Evolutionary conservation across 306 rosid genomes (phyloP).

Genomic region (Comarum palustre): DNA sequence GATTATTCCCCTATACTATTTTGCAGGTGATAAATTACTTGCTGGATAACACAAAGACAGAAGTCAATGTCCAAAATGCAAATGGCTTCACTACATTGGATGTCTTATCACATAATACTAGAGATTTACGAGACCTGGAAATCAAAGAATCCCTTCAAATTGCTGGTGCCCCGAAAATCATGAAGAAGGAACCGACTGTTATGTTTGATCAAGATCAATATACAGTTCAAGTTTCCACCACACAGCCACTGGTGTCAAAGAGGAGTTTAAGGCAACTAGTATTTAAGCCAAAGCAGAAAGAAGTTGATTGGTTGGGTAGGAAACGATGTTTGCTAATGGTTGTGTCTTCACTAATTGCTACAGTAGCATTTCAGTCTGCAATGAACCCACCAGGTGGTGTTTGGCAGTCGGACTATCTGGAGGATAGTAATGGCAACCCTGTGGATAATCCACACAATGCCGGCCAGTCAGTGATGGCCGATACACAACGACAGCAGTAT

Average conservation of each 20-base stretch:
- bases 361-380: conserved; percentile 30
- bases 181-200: background rate
- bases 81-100: conserved; percentile 29
- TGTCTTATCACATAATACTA: conserved; percentile 19
- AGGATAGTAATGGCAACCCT: conserved; percentile 9
- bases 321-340: conserved; percentile 31
- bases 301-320: conserved; percentile 31
- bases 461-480: conserved; percentile 29
- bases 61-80: conserved; percentile 30
- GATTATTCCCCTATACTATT: background rate
- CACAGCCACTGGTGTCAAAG: conserved; percentile 17
- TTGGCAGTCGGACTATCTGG: conserved; percentile 30
- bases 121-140: conserved; percentile 29
- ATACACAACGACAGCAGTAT: background rate
- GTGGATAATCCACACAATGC: conserved; percentile 21
- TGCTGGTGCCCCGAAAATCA: conserved; percentile 18
- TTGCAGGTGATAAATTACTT: conserved; percentile 28
- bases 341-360: conserved; percentile 30
- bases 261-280: conserved; percentile 14
- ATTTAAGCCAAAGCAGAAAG: conserved; percentile 3
- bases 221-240: conserved; percentile 1
- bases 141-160: conserved; percentile 22
- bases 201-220: conserved; percentile 14
- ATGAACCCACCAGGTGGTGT: conserved; percentile 29
- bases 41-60: conserved; percentile 21